Evolutionary conservation across 345 rosid genomes (phyloP).

Genomic region (Aquilaria yunnanensis): DNA sequence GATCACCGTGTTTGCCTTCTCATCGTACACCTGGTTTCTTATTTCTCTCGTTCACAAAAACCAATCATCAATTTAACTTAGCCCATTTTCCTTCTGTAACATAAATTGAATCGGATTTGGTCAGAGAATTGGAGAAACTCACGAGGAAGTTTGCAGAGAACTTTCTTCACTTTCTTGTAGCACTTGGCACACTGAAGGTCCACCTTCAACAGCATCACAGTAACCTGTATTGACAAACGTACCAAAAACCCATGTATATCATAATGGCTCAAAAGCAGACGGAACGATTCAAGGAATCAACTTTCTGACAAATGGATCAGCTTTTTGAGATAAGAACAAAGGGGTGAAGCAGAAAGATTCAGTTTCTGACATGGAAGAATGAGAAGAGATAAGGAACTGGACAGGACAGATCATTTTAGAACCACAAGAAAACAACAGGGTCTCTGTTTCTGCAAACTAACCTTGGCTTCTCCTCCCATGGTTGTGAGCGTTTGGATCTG

Average conservation of each 20-base stretch:
- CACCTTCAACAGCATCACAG: constrained; percentile 59
- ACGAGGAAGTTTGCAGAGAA: constrained; percentile 68
- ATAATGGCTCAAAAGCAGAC: background rate
- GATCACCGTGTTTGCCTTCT: constrained; percentile 53
- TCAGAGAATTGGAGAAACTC: constrained; percentile 23
- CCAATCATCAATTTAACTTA: constrained; percentile 25
- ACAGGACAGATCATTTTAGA: too few relatives aligned
- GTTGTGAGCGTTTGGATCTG: too few relatives aligned
- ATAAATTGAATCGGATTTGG: background rate
- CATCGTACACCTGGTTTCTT: constrained; percentile 55
- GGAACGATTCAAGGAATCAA: background rate
- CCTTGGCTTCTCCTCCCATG: too few relatives aligned
- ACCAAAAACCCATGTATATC: background rate
- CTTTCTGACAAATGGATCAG: too few relatives aligned
- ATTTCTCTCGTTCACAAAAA: constrained; percentile 60
- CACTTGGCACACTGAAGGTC: constrained; percentile 68
- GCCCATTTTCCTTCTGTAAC: constrained; percentile 8
- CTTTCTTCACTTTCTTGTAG: constrained; percentile 64
- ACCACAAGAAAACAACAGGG: too few relatives aligned
- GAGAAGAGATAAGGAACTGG: background rate
- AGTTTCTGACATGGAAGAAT: constrained; percentile 22
- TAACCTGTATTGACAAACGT: constrained; percentile 32
- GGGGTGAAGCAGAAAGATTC: constrained; percentile 15
- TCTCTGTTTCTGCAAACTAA: too few relatives aligned
- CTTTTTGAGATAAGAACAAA: background rate